Conservation (phyloP, 2,329 filamentous ascomycete species). For the Microthyrium microscopicum region DNA sequence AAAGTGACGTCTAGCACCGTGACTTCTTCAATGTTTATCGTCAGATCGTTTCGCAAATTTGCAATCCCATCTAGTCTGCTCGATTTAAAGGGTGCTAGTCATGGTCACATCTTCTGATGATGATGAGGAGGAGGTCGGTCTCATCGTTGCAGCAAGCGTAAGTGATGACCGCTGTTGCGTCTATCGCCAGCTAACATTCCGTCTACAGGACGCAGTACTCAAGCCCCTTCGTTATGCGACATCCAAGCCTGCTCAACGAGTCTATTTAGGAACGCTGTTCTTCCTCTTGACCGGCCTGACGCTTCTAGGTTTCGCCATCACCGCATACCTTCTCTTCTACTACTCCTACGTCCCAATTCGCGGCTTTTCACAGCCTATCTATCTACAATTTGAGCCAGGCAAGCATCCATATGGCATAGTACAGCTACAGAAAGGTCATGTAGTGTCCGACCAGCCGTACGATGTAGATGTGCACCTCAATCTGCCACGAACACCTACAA, state of each 20-base stretch:
- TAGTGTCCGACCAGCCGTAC: slow-evolving; percentile 64
- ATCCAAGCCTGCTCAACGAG: slow-evolving; percentile 45
- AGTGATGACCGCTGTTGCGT: neutral
- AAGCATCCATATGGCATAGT: slow-evolving; percentile 5
- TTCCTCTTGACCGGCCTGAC: slow-evolving; percentile 34
- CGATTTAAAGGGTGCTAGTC: no score
- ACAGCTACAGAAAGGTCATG: slow-evolving; percentile 22
- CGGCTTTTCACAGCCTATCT: slow-evolving; percentile 42
- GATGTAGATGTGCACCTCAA: slow-evolving; percentile 61
- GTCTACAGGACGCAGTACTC: slow-evolving; percentile 33
- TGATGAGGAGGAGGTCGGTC: slow-evolving; percentile 4
- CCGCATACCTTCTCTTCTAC: slow-evolving; percentile 53
- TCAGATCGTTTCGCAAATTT: neutral
- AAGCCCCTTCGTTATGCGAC: slow-evolving; percentile 30
- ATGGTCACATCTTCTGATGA: no score
- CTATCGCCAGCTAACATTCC: neutral
- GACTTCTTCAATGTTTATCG: neutral
- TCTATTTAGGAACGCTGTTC: slow-evolving; percentile 45
- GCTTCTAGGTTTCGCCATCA: slow-evolving; percentile 39
- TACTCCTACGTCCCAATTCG: slow-evolving; percentile 50
- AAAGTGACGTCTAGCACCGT: neutral
- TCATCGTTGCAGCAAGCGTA: slow-evolving; percentile 4
- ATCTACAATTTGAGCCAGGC: slow-evolving; percentile 46
- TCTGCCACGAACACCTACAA: slow-evolving; percentile 62
- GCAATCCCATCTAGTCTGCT: slow-evolving; percentile 1